Base-by-base conservation (phyloP, 2,329 filamentous ascomycete genomes). In the Amauroascus verrucosus region DNA sequence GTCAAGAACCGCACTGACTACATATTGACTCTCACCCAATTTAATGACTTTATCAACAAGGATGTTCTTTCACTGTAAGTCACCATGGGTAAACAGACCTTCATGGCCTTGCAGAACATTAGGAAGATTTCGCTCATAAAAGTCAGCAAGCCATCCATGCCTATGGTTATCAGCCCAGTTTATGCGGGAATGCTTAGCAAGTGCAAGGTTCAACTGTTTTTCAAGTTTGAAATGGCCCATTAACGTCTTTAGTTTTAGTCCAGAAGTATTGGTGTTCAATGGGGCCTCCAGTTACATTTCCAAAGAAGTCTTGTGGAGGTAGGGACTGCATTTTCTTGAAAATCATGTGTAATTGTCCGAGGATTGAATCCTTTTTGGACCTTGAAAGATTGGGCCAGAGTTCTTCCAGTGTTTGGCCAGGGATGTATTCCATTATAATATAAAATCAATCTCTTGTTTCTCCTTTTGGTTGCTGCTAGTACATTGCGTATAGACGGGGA, bases 1-100 rank as follows among this genome's bases (percentile, higher is more conserved):
- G 60, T 72, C 67, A 54, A 72, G 63, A 8, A 72, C 50, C 11
- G 62, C 58, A 32, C 5, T 13, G 1, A 57, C 46, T 13, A 22
- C 33, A 51, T 48, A 57, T 1, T 48, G 6, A 28, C 30, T 18
- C 13, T 38, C 35, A 7, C 33, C 30, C 9, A 32, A 22, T 16
- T 59, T 47, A n/a, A 24, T 24, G 9, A 52, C 26, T 26, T 52
- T 44, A 24, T 51, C 55, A 22, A 66, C 54, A 6, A 66, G 60
- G 46, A 67, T 61, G 54, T 68, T 67, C 56, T 66, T 61, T 7
- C 53, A 57, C 53, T 65, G 62, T 20, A 66, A 56, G 54, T 67
- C 65, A 11, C 59, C 62, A 51, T 67, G 65, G 8, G 65, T 64
- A 48, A 67, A 64, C 13, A 57, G 55, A 16, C 62, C 52, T 11